Evolutionary conservation across 2,329 filamentous ascomycete genomes (phyloP), one percentile per base, ranked within the genome.

Genomic region (Microsporum audouinii): DNA sequence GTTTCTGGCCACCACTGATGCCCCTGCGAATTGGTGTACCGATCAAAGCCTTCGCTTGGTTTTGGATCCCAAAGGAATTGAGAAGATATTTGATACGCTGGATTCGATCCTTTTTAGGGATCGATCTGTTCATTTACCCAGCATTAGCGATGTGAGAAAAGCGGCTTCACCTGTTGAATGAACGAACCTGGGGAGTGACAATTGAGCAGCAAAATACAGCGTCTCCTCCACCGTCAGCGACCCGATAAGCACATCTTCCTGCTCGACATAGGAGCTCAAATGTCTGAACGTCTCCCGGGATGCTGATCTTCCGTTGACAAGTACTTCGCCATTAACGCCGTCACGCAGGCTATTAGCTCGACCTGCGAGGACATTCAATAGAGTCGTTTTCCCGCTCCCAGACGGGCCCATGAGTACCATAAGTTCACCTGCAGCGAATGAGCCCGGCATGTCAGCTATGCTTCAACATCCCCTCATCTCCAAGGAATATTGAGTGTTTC

Each of bases 21-120:
- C 90, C 90, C 73, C 91, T 94, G 8, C 84, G 82, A 64, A 94
- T 87, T 0, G 89, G 88, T 0, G 90, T 95, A 41, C 90, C 90
- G 65, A 95, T 85, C 51, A 95, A 75, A 2, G 85, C 86, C 63
- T 88, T 77, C 1, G 84, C 80, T 69, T 91, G 88, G 1, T 80
- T 78, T 31, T 80, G 78, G 1, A 95, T 81, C 10, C 89, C 90
- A 64, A 95, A 92, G 0, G 87, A 82, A 3, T 80, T 78, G 8
- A 95, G 76, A 0, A 95, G 79, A 1, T 79, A 80, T 60, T 86
- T 78, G 60, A 91, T 86, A 27, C 87, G 82, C 27, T 79, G 75
- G 1, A 81, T 75, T 2, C 86, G 81, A 64, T 89, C 84, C 2
- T 76, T 71, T 64, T 83, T 83, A 64, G 74, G 76, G 39, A 84